A percentile compares a stretch with the other conserved stretches of the same genome.
Evolutionary conservation across 495 filamentous ascomycete species (phyloP).

Genomic region (Amphirosellinia nigrospora): DNA sequence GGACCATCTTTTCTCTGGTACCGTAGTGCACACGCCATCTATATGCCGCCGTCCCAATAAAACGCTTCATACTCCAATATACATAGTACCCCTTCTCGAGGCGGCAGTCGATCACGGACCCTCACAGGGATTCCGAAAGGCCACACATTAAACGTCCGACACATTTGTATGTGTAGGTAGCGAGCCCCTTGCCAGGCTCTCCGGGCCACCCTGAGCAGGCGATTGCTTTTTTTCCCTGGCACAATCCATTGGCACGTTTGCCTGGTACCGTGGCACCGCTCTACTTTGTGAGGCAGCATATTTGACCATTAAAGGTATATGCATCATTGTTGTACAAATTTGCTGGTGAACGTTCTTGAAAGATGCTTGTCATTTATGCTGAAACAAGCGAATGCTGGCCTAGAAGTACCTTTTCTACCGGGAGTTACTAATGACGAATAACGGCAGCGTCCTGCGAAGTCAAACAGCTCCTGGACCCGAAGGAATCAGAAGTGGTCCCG

Average conservation of each 20-base stretch:
- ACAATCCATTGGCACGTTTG: slow-evolving; percentile 5
- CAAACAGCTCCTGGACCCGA: slow-evolving; percentile 5
- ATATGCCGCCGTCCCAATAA: slow-evolving; percentile 10
- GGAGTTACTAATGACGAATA: neutral
- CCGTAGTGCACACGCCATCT: too few species aligned
- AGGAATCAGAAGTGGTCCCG: slow-evolving; percentile 14
- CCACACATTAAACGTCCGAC: slow-evolving; percentile 12
- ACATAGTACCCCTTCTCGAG: slow-evolving; percentile 20
- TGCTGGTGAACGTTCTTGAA: neutral
- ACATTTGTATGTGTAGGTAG: neutral
- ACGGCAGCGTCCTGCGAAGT: neutral
- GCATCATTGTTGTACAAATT: too few species aligned
- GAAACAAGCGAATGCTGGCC: neutral
- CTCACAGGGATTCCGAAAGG: slow-evolving; percentile 18
- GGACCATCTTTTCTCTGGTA: too few species aligned
- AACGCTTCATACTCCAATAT: slow-evolving; percentile 18
- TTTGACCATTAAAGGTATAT: too few species aligned
- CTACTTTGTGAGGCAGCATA: neutral
- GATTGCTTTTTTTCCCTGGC: slow-evolving; percentile 17
- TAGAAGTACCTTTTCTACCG: neutral
- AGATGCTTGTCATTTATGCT: neutral
- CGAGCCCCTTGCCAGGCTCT: slow-evolving; percentile 16
- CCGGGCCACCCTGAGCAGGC: neutral
- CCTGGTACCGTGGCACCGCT: slow-evolving; percentile 8
- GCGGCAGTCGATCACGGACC: slow-evolving; percentile 25